These are phyloP conservation scores for Monosporascus sp. DNA, from an alignment of 2,329 filamentous ascomycete species.

Conservation along the genomic window DNA sequence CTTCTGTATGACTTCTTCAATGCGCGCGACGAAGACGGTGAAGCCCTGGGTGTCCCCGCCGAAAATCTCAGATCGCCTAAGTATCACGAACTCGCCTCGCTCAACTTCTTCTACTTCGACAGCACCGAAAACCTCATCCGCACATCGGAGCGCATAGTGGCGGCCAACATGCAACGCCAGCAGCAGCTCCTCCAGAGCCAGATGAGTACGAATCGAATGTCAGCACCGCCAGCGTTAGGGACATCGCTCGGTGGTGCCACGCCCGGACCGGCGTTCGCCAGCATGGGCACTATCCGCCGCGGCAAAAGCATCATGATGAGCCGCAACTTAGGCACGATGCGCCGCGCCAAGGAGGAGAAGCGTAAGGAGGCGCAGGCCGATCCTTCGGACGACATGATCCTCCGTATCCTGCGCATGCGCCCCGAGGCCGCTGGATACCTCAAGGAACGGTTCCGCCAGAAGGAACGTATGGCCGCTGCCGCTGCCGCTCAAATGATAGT, in stretches of 20 bases:
- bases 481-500: slow-evolving; percentile 94
- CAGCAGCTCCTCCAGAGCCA: slow-evolving; percentile 61
- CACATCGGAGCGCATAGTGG: slow-evolving; percentile 94
- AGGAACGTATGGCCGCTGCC: slow-evolving; percentile 84
- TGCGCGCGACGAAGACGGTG: slow-evolving; percentile 77
- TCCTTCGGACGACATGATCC: slow-evolving; percentile 95
- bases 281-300: slow-evolving; percentile 61
- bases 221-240: slow-evolving; percentile 51
- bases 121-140: slow-evolving; percentile 85
- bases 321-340: slow-evolving; percentile 93
- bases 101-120: slow-evolving; percentile 99
- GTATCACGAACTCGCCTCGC: slow-evolving; percentile 92
- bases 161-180: slow-evolving; percentile 70
- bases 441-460: slow-evolving; percentile 85
- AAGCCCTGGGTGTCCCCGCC: slow-evolving; percentile 80
- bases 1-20: slow-evolving; percentile 93
- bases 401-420: slow-evolving; percentile 90
- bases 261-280: slow-evolving; percentile 51
- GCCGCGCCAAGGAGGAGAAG: slow-evolving; percentile 91
- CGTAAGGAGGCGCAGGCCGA: slow-evolving; percentile 92
- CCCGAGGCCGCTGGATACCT: slow-evolving; percentile 85
- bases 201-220: slow-evolving; percentile 57
- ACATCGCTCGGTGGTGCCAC: slow-evolving; percentile 46
- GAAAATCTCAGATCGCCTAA: slow-evolving; percentile 95
- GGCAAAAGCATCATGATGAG: slow-evolving; percentile 87